phyloP scores from a whole-genome alignment of 1,284 basidiomycete species.

The Cryptococcus sp. region DNA sequence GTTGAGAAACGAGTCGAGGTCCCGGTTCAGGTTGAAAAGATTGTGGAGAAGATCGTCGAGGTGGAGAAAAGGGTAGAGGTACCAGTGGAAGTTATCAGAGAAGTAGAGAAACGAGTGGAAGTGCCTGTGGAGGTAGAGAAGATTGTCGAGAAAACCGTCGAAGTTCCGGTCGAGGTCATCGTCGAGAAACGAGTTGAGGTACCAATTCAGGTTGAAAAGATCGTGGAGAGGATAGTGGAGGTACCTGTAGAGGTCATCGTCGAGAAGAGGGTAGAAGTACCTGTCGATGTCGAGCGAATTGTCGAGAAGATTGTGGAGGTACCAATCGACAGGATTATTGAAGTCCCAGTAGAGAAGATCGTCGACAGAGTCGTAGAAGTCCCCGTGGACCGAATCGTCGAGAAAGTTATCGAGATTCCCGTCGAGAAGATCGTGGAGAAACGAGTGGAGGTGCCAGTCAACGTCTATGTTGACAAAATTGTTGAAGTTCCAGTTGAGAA shows the following conservation, averaged over 20 bases:
- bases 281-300: constrained; percentile 25
- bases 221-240: constrained; percentile 35
- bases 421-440: constrained; percentile 22
- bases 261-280: constrained; percentile 25
- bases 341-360: constrained; percentile 32
- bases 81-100: constrained; percentile 23
- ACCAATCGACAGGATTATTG: constrained; percentile 38
- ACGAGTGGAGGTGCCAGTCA: constrained; percentile 16
- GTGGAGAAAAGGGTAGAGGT: constrained; percentile 40
- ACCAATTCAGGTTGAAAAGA: constrained; percentile 39
- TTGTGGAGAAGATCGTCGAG: constrained; percentile 29
- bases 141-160: constrained; percentile 33
- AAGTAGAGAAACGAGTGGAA: constrained; percentile 19
- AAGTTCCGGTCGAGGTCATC: constrained; percentile 32
- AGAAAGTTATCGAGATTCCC: constrained; percentile 18
- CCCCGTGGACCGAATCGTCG: constrained; percentile 30
- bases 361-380: constrained; percentile 23
- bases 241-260: constrained; percentile 25
- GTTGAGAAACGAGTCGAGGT: constrained; percentile 32
- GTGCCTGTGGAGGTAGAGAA: constrained; percentile 40
- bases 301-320: constrained; percentile 28
- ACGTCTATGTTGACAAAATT: constrained; percentile 31
- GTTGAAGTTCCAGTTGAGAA: constrained; percentile 36
- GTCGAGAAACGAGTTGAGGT: constrained; percentile 21
- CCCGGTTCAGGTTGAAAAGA: constrained; percentile 30